phyloP scores from a whole-genome alignment of 495 filamentous ascomycete genomes.

The Aspergillus hancockii region DNA sequence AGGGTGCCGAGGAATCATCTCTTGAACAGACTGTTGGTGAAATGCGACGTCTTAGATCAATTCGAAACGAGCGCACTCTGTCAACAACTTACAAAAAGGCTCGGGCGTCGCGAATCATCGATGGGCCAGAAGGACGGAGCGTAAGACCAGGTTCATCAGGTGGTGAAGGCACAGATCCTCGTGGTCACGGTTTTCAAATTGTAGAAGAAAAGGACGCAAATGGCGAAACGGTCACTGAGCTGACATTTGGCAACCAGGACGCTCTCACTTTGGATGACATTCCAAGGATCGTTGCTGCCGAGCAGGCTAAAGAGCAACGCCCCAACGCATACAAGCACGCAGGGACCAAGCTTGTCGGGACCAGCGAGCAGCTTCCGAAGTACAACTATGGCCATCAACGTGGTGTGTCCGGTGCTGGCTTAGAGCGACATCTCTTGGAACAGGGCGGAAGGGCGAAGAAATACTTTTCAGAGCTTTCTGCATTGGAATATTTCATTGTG shows the following conservation, averaged over 20 bases:
- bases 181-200: conserved; percentile 69
- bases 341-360: conserved; percentile 68
- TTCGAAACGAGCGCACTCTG: conserved; percentile 87
- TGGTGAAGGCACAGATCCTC: conserved; percentile 58
- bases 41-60: conserved; percentile 87
- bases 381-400: conserved; percentile 77
- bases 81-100: conserved; percentile 90
- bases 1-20: conserved; percentile 66
- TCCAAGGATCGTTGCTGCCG: conserved; percentile 92
- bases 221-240: conserved; percentile 69
- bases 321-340: conserved; percentile 79
- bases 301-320: conserved; percentile 90
- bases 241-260: conserved; percentile 87
- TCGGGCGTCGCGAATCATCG: conserved; percentile 87
- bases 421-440: conserved; percentile 39
- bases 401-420: conserved; percentile 67
- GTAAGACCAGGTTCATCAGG: conserved; percentile 80
- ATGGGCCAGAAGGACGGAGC: conserved; percentile 80
- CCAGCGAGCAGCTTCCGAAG: conserved; percentile 62
- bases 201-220: conserved; percentile 81
- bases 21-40: conserved; percentile 96
- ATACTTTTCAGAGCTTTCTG: conserved; percentile 96
- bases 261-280: conserved; percentile 95
- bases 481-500: conserved; percentile 95
- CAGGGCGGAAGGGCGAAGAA: conserved; percentile 56